Percentiles rank a stretch among this genome's conserved stretches.
These are phyloP conservation scores for Epichloe scottii DNA, from an alignment of 2,329 filamentous ascomycete species.

Conservation along the genomic window DNA sequence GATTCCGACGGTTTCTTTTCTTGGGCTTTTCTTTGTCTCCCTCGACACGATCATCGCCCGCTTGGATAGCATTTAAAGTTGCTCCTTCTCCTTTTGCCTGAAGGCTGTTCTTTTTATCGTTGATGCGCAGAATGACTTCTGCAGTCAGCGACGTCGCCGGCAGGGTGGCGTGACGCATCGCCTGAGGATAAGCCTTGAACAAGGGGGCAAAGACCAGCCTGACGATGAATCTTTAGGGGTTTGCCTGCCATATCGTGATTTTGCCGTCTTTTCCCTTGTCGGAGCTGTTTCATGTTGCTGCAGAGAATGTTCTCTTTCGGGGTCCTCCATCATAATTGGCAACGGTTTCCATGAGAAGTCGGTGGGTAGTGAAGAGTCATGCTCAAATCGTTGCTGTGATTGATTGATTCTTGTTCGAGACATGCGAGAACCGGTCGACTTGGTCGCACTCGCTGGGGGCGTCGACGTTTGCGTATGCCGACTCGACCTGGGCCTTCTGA, in stretches of 20 bases:
- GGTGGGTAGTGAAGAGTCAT: constrained; percentile 11
- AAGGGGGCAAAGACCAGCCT: constrained; percentile 61
- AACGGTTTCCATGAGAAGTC: constrained; percentile 23
- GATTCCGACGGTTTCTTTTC: constrained; percentile 34
- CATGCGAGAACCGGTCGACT: constrained; percentile 28
- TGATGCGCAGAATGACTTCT: constrained; percentile 54
- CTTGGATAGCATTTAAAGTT: background rate
- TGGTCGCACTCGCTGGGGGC: constrained; percentile 18
- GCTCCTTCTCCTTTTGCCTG: constrained; percentile 5
- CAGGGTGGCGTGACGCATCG: constrained; percentile 61
- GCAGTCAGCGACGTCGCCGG: constrained; percentile 54
- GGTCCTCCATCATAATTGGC: constrained; percentile 12
- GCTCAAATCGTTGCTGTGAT: constrained; percentile 26
- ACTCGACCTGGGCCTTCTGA: constrained; percentile 30
- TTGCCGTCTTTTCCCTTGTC: constrained; percentile 6
- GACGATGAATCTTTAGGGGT: constrained; percentile 20
- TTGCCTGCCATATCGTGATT: constrained; percentile 10
- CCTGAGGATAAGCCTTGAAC: constrained; percentile 78
- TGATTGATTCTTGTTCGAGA: constrained; percentile 24
- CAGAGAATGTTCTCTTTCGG: constrained; percentile 7
- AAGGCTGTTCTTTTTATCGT: constrained; percentile 31
- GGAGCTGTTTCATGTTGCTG: constrained; percentile 4
- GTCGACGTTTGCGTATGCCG: constrained; percentile 22
- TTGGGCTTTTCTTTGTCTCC: constrained; percentile 25
- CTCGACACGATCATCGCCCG: background rate